Base-by-base conservation (phyloP, 768 basidiomycete species). In the Phanerochaete sordida region DNA sequence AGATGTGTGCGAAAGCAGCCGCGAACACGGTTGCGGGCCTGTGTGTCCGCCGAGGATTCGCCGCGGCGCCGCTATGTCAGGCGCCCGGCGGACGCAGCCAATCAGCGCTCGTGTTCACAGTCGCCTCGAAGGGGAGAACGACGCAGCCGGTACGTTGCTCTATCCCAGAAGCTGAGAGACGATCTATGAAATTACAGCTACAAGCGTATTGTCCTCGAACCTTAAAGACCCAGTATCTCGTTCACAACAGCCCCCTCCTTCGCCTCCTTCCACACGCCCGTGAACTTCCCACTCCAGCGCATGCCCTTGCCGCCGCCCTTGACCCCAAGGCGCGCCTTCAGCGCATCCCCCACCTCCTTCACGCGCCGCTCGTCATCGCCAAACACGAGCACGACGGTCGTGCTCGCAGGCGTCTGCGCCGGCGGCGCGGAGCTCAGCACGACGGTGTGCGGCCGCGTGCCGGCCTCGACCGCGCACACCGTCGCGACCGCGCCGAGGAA, bases 291-390 rank as follows among this genome's bases (percentile, higher is more conserved):
- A 62, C 90, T 91, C 87, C 90, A 92, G 65, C 81, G 82, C 19
- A 75, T 64, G 1, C 88, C 90, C 67, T 88, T 91, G 3, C 91
- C 90, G 12, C 91, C 91, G 7, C 91, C 91, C 74, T 87, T 93
- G 49, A 88, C 77, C 9, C 77, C 76, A 28, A 88, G 74, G 63
- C 79, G 84, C 4, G 72, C 68, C 69, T 84, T 90, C 45, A 89
- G 69, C 26, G 69, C 75, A 2, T 85, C 85, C 2, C 88, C 87
- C 1, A 73, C 74, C 62, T 73, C 76, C 70, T 86, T 88, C 19
- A 90, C 86, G 11, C 73, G 74, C 54, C 80, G 76, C 37, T 85
- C 85, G 28, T 85, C 82, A 3, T 81, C 80, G 0, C 88, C 87
- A 56, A 86, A 68, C 13, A 89, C 72, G 33, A 91, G 70, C 24